These are phyloP conservation scores for Hanseniaspora uvarum DNA, from an alignment of 1,139 yeast species.

Conservation along the genomic window DNA sequence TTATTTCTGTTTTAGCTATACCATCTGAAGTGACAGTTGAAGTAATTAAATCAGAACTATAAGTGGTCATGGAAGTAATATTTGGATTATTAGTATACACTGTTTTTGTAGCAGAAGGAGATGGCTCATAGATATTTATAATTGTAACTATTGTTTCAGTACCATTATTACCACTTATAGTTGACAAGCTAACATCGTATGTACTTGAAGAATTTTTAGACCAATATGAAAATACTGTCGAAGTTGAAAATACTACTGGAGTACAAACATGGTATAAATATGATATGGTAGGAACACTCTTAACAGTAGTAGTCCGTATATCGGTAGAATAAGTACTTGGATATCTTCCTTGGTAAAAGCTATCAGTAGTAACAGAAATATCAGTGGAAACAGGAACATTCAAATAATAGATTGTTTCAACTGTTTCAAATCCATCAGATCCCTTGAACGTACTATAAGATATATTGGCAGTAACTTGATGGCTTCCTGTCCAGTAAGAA, in stretches of 20 bases:
- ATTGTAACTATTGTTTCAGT: slow-evolving; percentile 16
- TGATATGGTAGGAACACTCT: not conserved
- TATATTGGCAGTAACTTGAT: not conserved
- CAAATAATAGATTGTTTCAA: not conserved
- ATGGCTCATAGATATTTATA: slow-evolving; percentile 19
- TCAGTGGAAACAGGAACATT: slow-evolving; percentile 17
- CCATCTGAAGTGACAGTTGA: not conserved
- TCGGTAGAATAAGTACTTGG: slow-evolving; percentile 19
- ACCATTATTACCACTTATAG: slow-evolving; percentile 16
- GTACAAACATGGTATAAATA: not conserved
- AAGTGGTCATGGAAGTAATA: slow-evolving; percentile 1
- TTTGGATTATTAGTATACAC: not conserved
- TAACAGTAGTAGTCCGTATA: not conserved
- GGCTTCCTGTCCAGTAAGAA: not conserved
- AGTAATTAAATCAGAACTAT: not conserved
- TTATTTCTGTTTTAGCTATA: not conserved
- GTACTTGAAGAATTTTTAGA: not conserved
- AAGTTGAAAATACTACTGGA: not conserved
- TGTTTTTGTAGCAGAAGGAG: not conserved
- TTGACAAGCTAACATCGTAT: not conserved
- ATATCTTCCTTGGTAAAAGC: slow-evolving; percentile 14
- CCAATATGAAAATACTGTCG: not conserved
- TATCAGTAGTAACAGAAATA: slow-evolving; percentile 5
- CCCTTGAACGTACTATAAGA: not conserved
- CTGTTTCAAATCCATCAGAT: not conserved